phyloP scores from a whole-genome alignment of 305 asterid species.

The Fraxinus xanthoxyloides region DNA sequence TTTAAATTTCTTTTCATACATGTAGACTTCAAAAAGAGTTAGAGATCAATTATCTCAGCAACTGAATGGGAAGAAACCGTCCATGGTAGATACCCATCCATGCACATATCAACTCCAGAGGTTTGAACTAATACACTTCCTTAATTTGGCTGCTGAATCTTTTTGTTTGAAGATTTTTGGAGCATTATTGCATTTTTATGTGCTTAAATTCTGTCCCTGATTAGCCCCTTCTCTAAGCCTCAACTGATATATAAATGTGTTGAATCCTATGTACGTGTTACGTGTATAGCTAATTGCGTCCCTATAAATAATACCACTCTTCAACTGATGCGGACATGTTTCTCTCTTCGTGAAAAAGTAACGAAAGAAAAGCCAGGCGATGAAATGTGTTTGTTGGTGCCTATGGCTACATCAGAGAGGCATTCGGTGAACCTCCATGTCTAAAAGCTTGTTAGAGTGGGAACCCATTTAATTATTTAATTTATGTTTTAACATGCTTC shows the following conservation, averaged over 20 bases:
- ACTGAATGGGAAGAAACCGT: slow-evolving; percentile 37
- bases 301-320: background rate
- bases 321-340: background rate
- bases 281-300: background rate
- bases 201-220: background rate
- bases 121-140: slow-evolving; percentile 36
- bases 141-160: slow-evolving; percentile 2
- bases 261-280: background rate
- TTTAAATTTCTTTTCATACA: background rate
- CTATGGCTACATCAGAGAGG: background rate
- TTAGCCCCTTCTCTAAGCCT: background rate
- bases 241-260: background rate
- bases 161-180: background rate
- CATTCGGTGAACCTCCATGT: background rate
- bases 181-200: background rate
- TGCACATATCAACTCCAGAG: slow-evolving; percentile 44
- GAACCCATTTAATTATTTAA: background rate
- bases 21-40: slow-evolving; percentile 51
- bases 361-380: background rate
- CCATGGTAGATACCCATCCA: slow-evolving; percentile 33
- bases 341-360: slow-evolving; percentile 7
- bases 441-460: background rate
- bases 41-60: slow-evolving; percentile 39
- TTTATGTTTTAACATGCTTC: background rate
- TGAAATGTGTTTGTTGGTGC: background rate